phyloP scores from a whole-genome alignment of 2,329 filamentous ascomycete species.

The Paecilomyces fulvus region DNA sequence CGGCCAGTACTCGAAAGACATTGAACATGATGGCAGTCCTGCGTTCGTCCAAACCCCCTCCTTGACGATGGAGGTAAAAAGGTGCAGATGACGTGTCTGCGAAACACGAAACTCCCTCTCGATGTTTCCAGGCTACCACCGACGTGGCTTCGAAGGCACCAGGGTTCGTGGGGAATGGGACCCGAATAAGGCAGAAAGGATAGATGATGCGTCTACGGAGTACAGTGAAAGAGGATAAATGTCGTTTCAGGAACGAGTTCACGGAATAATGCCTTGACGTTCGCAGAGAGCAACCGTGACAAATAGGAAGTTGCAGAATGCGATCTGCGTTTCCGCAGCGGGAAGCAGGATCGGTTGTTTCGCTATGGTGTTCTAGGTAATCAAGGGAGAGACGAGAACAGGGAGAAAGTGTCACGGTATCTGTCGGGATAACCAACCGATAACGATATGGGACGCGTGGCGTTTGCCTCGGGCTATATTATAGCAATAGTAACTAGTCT shows the following conservation, averaged over 20 bases:
- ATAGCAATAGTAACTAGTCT: not conserved
- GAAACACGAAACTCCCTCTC: not conserved
- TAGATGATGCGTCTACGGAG: not conserved
- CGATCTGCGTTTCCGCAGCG: not conserved
- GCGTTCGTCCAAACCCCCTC: not conserved
- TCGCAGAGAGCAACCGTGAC: not conserved
- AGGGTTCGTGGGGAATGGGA: not conserved
- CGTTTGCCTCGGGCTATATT: not conserved
- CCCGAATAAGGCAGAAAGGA: not conserved
- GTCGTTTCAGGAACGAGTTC: not conserved
- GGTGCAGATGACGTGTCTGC: not conserved
- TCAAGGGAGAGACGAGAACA: not conserved
- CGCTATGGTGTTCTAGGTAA: not conserved
- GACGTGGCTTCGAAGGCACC: not conserved
- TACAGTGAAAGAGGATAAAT: not conserved
- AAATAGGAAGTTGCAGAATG: not conserved
- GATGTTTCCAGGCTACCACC: not conserved
- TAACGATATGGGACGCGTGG: not conserved
- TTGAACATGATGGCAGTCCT: slow-evolving; percentile 12
- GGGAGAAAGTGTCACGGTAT: not conserved
- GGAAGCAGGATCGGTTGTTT: not conserved
- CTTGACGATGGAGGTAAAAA: not conserved
- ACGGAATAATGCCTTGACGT: not conserved
- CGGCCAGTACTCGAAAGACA: slow-evolving; percentile 68
- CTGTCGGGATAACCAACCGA: not conserved